Percentiles rank a stretch among this genome's conserved stretches.
Evolutionary conservation across 2,329 filamentous ascomycete genomes (phyloP).

Genomic region (Aspergillus arachidicola): DNA sequence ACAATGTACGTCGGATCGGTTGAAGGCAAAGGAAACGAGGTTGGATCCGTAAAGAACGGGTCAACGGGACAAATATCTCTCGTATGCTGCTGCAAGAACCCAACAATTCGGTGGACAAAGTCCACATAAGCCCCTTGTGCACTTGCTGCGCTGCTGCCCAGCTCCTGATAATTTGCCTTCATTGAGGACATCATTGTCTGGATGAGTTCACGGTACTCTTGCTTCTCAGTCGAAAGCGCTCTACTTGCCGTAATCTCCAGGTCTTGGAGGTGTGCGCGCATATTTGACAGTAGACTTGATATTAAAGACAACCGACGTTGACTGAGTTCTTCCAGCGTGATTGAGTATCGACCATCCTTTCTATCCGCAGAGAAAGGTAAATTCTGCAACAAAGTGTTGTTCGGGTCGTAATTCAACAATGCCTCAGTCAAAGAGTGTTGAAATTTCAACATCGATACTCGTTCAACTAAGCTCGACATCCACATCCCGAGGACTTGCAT

Average conservation of each 20-base stretch:
- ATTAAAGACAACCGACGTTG: constrained; percentile 58
- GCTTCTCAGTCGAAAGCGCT: constrained; percentile 39
- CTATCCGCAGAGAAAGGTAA: constrained; percentile 56
- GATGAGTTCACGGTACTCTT: constrained; percentile 55
- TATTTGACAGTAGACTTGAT: constrained; percentile 60
- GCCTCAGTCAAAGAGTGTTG: constrained; percentile 60
- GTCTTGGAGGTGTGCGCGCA: constrained; percentile 54
- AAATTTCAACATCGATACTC: constrained; percentile 63
- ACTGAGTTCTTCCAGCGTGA: constrained; percentile 56
- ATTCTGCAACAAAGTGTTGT: constrained; percentile 57
- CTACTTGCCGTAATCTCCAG: constrained; percentile 35
- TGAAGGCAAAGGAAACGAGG: constrained; percentile 61
- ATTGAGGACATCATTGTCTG: constrained; percentile 62
- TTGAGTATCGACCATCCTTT: constrained; percentile 44
- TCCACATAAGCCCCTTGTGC: constrained; percentile 59
- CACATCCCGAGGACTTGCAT: constrained; percentile 56
- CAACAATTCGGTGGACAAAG: constrained; percentile 63
- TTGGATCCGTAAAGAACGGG: constrained; percentile 62
- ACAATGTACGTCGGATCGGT: constrained; percentile 65
- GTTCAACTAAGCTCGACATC: constrained; percentile 59
- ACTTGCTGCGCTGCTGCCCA: constrained; percentile 40
- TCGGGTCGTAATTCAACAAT: constrained; percentile 51
- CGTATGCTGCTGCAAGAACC: constrained; percentile 63
- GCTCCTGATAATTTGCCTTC: constrained; percentile 62
- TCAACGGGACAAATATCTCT: constrained; percentile 58